Conservation (phyloP, 1,284 basidiomycete genomes). For the Moesziomyces sp. region DNA sequence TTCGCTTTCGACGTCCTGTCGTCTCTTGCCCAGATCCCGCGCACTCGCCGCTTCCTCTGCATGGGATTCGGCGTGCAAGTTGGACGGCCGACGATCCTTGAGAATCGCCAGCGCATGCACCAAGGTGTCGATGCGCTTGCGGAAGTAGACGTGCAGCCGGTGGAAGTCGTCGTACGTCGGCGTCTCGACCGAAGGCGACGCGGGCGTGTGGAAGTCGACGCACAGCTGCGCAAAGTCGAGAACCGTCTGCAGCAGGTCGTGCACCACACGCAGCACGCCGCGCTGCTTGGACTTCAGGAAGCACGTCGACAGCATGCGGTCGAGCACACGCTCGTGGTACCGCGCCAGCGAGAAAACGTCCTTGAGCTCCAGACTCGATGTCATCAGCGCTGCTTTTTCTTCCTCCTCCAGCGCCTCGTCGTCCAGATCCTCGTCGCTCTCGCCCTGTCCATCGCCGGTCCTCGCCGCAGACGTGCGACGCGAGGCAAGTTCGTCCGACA, state of each 20-base stretch:
- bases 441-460: background rate
- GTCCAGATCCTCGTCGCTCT: constrained; percentile 27
- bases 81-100: constrained; percentile 17
- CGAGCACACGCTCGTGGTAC: constrained; percentile 52
- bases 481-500: constrained; percentile 24
- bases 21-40: constrained; percentile 13
- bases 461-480: background rate
- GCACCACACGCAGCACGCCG: constrained; percentile 19
- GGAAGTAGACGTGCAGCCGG: constrained; percentile 18
- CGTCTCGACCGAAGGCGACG: constrained; percentile 4
- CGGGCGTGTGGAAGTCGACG: constrained; percentile 27
- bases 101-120: constrained; percentile 33
- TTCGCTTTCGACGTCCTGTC: constrained; percentile 35
- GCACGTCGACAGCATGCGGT: constrained; percentile 48
- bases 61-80: background rate
- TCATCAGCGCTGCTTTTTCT: constrained; percentile 22
- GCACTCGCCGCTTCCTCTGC: background rate
- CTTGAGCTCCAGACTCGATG: constrained; percentile 40
- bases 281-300: constrained; percentile 48
- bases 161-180: constrained; percentile 27
- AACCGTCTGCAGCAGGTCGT: constrained; percentile 28
- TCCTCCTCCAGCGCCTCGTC: constrained; percentile 37
- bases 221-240: constrained; percentile 47
- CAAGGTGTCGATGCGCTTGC: constrained; percentile 21
- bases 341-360: constrained; percentile 56